These are phyloP conservation scores for Thraustotheca clavata DNA, from an alignment of 352 stramenopile species.

Conservation along the genomic window DNA sequence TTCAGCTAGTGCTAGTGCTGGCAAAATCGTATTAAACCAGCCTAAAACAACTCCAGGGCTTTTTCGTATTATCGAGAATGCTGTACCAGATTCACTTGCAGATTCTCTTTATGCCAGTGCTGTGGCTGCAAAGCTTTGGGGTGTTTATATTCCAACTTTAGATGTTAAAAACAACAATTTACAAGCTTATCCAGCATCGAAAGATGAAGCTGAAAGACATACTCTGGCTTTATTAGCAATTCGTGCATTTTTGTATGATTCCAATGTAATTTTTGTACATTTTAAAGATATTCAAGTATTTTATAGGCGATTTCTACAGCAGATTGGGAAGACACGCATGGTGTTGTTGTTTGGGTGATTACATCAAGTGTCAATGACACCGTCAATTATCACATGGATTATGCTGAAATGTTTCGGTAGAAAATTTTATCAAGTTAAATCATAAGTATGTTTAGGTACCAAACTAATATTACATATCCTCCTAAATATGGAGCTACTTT, in stretches of 20 bases:
- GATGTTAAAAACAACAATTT: constrained; percentile 24
- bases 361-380: constrained; percentile 49
- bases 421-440: background rate
- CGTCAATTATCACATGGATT: constrained; percentile 66
- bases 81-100: constrained; percentile 35
- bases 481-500: constrained; percentile 67
- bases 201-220: constrained; percentile 29
- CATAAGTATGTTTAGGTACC: background rate
- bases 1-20: constrained; percentile 28
- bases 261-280: background rate
- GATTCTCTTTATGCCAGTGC: constrained; percentile 50
- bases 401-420: constrained; percentile 58
- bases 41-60: constrained; percentile 27
- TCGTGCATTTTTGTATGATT: constrained; percentile 44
- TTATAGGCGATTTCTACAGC: constrained; percentile 23
- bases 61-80: constrained; percentile 39
- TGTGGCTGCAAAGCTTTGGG: constrained; percentile 47
- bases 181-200: constrained; percentile 2
- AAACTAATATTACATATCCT: constrained; percentile 62
- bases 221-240: constrained; percentile 36
- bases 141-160: constrained; percentile 41
- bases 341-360: constrained; percentile 61
- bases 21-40: constrained; percentile 41
- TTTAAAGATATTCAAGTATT: no score
- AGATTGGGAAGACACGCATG: constrained; percentile 36